Evolutionary conservation across 2,329 filamentous ascomycete species (phyloP), one percentile per base, ranked within the genome.

Genomic region (Fusarium cicatricum): DNA sequence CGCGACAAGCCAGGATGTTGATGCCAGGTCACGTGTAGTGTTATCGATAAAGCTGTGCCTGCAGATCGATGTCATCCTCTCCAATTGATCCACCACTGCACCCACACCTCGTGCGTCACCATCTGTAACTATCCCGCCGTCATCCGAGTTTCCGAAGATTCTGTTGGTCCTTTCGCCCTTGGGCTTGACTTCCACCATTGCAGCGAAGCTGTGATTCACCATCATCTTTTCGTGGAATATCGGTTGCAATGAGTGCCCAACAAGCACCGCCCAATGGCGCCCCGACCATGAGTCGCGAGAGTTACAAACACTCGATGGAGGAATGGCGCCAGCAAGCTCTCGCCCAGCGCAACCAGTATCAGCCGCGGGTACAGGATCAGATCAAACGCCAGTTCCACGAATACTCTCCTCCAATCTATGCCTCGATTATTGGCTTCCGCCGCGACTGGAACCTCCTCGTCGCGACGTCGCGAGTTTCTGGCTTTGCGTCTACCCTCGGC

Each of bases 321-420:
- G 66, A 74, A 62, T 71, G 70, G 63, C 72, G 68, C 40, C 66
- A 70, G 26, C 60, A 60, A 17, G 68, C 68, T 44, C 57, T 70
- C 41, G 53, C 67, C 32, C 62, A 70, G 50, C 69, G 66, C 40
- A 62, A 70, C 37, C 65, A 70, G 36, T 73, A 70, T 56, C 62
- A 70, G 23, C 67, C 71, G 7, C 63, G 60, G 12, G 66, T 74
- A 38, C 66, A 67, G 51, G 65, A 72, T 14, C 74, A 75, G 45
- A 62, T 75, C 19, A 58, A 66, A 33, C 67, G 72, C 26, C 59
- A 70, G 23, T 74, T 74, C 52, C 55, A 65, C 11, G 66, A 73
- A 34, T 75, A 74, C 48, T 55, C 66, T 15, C 64, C 73, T 7
- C 72, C 74, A 0, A 65, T 68, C 14, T 73, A 74, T 42, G 69